Conservation (phyloP, 768 basidiomycete genomes). For the Naematelia encephala region DNA sequence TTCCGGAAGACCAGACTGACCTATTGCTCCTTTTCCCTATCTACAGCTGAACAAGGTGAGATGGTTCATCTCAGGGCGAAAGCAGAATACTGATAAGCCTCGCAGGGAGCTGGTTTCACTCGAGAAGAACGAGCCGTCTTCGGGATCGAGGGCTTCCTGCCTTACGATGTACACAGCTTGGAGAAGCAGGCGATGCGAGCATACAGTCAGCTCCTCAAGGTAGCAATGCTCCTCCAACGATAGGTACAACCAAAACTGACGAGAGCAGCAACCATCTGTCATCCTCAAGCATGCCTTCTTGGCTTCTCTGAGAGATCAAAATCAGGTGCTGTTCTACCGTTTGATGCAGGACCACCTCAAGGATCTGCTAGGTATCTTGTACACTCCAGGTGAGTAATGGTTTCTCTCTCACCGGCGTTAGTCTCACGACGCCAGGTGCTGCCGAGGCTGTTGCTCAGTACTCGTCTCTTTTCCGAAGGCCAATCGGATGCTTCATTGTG, state of each 20-base stretch:
- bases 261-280: conserved; percentile 51
- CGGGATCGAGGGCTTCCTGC: conserved; percentile 56
- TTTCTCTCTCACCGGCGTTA: neutral
- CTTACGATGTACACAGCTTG: conserved; percentile 50
- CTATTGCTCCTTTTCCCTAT: neutral
- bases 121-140: conserved; percentile 66
- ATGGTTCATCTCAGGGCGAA: neutral
- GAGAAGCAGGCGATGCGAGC: conserved; percentile 60
- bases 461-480: conserved; percentile 73
- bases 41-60: conserved; percentile 40
- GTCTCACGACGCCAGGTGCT: conserved; percentile 24
- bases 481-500: conserved; percentile 50
- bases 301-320: conserved; percentile 48
- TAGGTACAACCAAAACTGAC: conserved; percentile 21
- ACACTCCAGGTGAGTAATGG: conserved; percentile 66
- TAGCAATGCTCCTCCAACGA: conserved; percentile 17
- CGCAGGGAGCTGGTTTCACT: conserved; percentile 70
- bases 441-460: conserved; percentile 79
- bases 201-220: conserved; percentile 60
- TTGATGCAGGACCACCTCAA: conserved; percentile 63
- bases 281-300: conserved; percentile 70
- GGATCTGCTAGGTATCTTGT: conserved; percentile 69
- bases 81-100: neutral
- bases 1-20: neutral
- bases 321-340: conserved; percentile 71